phyloP scores from a whole-genome alignment of 805 yeast genomes.

The Pichia phayaonensis region DNA sequence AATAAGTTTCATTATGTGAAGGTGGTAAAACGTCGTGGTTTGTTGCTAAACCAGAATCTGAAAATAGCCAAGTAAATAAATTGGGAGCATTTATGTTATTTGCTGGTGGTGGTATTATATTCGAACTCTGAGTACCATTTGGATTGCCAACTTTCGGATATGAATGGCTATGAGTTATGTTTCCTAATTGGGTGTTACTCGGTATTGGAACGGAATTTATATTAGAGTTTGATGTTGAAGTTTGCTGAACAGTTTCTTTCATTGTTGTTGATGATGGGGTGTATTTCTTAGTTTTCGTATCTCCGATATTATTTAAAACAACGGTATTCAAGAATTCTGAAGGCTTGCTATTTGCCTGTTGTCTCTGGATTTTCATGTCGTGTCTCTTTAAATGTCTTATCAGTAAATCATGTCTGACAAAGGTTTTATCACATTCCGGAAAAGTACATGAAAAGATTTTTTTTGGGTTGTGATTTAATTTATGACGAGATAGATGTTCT shows the following conservation, averaged over 20 bases:
- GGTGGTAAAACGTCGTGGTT: neutral
- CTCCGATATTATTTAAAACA: slow-evolving; percentile 4
- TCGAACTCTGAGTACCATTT: neutral
- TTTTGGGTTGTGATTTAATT: slow-evolving; percentile 51
- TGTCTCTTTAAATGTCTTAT: slow-evolving; percentile 40
- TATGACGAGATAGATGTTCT: slow-evolving; percentile 59
- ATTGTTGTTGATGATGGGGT: slow-evolving; percentile 14
- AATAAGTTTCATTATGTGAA: slow-evolving; percentile 1
- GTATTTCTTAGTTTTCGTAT: neutral
- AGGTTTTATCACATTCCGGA: slow-evolving; percentile 49
- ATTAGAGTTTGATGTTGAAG: slow-evolving; percentile 1
- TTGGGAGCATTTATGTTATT: slow-evolving; percentile 2
- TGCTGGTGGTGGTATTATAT: neutral
- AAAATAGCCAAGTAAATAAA: slow-evolving; percentile 25
- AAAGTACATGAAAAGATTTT: slow-evolving; percentile 43
- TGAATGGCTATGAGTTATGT: neutral
- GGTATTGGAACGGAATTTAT: neutral
- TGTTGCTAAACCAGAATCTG: slow-evolving; percentile 12
- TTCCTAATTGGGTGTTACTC: neutral
- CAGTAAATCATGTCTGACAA: slow-evolving; percentile 53
- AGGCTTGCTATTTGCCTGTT: neutral
- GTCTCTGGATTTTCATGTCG: slow-evolving; percentile 19
- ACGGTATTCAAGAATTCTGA: slow-evolving; percentile 8
- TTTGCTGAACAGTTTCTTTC: slow-evolving; percentile 20
- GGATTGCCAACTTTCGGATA: neutral